Conservation (phyloP, 306 rosid species). For the Purshia tridentata region DNA sequence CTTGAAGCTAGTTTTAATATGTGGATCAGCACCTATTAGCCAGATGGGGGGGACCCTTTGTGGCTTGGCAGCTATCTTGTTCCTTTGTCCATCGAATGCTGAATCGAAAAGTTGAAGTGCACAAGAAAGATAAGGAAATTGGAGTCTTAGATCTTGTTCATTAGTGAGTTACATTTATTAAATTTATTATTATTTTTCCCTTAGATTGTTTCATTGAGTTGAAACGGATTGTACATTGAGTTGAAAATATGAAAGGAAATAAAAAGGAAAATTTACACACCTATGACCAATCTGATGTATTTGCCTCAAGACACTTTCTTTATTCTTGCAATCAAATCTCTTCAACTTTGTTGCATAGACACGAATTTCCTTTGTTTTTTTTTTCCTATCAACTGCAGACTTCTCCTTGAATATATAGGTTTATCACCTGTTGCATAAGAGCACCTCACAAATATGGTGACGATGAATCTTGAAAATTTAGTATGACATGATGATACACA, state of each 20-base stretch:
- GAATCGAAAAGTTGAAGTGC: background rate
- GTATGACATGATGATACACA: too few relatives aligned
- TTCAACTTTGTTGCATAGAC: too few relatives aligned
- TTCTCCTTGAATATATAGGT: too few relatives aligned
- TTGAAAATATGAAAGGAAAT: background rate
- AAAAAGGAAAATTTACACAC: background rate
- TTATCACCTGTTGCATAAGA: too few relatives aligned
- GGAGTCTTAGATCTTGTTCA: background rate
- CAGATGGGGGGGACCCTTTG: background rate
- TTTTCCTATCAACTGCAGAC: too few relatives aligned
- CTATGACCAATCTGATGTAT: background rate
- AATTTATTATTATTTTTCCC: background rate
- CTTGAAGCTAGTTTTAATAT: background rate
- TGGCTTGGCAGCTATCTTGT: background rate
- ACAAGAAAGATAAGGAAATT: background rate
- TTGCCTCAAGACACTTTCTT: too few relatives aligned
- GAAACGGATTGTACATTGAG: constrained; percentile 13
- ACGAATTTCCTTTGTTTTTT: too few relatives aligned
- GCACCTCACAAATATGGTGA: too few relatives aligned
- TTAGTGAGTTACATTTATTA: background rate
- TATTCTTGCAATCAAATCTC: too few relatives aligned
- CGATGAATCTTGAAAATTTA: too few relatives aligned
- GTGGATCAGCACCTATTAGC: background rate
- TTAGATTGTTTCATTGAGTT: background rate
- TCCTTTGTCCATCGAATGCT: background rate